Conservation (phyloP, 192 early-diverging fungal genomes). For the Gryganskiella cystojenkinii region DNA sequence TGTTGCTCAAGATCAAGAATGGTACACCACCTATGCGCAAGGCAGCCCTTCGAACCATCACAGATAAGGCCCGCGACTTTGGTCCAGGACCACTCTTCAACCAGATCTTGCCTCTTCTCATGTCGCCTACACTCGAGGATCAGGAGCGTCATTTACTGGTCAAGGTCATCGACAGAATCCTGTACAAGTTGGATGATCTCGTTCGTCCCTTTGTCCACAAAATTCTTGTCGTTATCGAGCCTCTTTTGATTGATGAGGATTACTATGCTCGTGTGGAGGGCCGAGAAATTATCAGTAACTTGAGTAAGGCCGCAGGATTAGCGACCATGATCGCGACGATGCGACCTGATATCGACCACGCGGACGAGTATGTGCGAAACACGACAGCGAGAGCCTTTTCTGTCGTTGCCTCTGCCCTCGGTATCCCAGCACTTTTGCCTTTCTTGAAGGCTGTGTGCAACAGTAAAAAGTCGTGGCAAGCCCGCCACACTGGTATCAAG, state of each 20-base stretch:
- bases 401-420: constrained; percentile 95
- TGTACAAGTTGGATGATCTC: constrained; percentile 96
- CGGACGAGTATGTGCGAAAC: constrained; percentile 98
- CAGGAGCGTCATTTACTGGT: constrained; percentile 98
- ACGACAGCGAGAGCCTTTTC: constrained; percentile 98
- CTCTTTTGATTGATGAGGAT: constrained; percentile 96
- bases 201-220: constrained; percentile 98
- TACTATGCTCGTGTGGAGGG: constrained; percentile 98
- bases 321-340: constrained; percentile 98
- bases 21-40: constrained; percentile 96
- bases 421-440: constrained; percentile 93
- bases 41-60: constrained; percentile 91
- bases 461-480: constrained; percentile 98
- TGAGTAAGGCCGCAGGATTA: constrained; percentile 96
- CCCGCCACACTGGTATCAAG: constrained; percentile 97
- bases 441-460: constrained; percentile 96
- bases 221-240: constrained; percentile 99
- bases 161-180: constrained; percentile 96
- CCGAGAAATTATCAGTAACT: constrained; percentile 97
- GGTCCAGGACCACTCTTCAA: constrained; percentile 95
- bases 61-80: constrained; percentile 95
- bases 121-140: constrained; percentile 97
- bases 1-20: constrained; percentile 98
- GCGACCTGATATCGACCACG: constrained; percentile 99
- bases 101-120: constrained; percentile 94